These are phyloP conservation scores for Sphaerulina populicola DNA, from an alignment of 2,329 filamentous ascomycete species.

Conservation along the genomic window DNA sequence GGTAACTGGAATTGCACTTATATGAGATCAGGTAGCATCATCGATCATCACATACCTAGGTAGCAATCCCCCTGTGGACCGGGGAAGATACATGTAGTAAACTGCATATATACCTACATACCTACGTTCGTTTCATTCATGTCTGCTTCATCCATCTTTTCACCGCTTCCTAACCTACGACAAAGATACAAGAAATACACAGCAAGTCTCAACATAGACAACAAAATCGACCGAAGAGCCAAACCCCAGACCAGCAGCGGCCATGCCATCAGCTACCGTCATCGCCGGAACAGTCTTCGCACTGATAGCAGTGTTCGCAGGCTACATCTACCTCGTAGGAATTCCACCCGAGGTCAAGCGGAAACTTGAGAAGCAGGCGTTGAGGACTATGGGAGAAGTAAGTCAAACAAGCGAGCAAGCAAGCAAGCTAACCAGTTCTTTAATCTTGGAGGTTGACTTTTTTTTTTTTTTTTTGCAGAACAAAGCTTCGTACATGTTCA, in stretches of 20 bases:
- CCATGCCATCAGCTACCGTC: constrained; percentile 24
- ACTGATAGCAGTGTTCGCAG: constrained; percentile 32
- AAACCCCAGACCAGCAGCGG: constrained; percentile 1
- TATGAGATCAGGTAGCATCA: background rate
- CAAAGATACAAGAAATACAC: no score
- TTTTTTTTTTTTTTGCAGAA: constrained; percentile 26
- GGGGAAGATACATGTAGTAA: no score
- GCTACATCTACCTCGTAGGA: constrained; percentile 42
- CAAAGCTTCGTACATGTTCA: constrained; percentile 35
- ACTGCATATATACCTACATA: no score
- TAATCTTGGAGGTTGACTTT: background rate
- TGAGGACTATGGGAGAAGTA: constrained; percentile 45
- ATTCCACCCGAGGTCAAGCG: constrained; percentile 42
- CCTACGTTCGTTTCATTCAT: no score
- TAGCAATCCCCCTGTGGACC: background rate
- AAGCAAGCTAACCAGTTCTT: background rate
- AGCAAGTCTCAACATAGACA: no score
- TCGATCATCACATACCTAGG: background rate
- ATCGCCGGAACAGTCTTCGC: constrained; percentile 28
- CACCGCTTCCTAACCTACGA: no score
- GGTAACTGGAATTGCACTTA: background rate
- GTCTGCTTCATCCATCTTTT: no score
- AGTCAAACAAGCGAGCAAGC: background rate
- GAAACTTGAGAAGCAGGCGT: constrained; percentile 39
- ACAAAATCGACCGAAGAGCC: no score